A percentile compares a stretch with the other conserved stretches of the same genome.
These are phyloP conservation scores for Fusarium subglutinans DNA, from an alignment of 2,329 filamentous ascomycete genomes.

Conservation along the genomic window DNA sequence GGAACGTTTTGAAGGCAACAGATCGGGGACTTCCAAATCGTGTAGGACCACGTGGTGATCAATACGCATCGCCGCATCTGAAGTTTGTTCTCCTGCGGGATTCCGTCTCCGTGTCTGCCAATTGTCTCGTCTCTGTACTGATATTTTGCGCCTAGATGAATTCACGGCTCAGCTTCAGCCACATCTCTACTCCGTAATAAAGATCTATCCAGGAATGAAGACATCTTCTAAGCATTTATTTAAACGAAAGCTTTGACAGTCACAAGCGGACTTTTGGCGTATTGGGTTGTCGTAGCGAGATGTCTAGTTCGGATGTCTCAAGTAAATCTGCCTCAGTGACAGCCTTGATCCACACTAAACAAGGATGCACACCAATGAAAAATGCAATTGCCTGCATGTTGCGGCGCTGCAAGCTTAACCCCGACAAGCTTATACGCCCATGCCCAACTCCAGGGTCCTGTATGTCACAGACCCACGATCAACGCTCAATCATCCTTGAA, in stretches of 20 bases:
- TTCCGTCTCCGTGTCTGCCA: neutral
- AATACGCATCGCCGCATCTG: neutral
- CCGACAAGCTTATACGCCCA: constrained; percentile 31
- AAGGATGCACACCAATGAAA: constrained; percentile 1
- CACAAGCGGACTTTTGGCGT: constrained; percentile 1
- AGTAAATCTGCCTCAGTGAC: constrained; percentile 27
- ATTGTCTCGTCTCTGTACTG: neutral
- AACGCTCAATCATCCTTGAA: neutral
- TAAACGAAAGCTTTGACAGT: neutral
- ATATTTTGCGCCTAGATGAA: neutral
- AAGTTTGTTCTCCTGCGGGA: neutral
- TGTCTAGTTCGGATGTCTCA: neutral
- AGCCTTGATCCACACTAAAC: constrained; percentile 1
- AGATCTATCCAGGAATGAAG: neutral
- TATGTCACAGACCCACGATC: constrained; percentile 11
- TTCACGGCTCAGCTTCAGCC: neutral
- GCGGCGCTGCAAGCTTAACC: constrained; percentile 20
- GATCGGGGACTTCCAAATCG: constrained; percentile 3
- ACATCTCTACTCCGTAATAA: neutral
- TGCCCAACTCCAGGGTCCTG: constrained; percentile 11
- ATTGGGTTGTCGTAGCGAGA: neutral
- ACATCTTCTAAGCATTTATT: neutral
- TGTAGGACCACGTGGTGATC: neutral
- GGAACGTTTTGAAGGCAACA: neutral
- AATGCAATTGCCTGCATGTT: neutral